Conservation (phyloP, 306 rosid genomes). For the Adenanthera pavonina region DNA sequence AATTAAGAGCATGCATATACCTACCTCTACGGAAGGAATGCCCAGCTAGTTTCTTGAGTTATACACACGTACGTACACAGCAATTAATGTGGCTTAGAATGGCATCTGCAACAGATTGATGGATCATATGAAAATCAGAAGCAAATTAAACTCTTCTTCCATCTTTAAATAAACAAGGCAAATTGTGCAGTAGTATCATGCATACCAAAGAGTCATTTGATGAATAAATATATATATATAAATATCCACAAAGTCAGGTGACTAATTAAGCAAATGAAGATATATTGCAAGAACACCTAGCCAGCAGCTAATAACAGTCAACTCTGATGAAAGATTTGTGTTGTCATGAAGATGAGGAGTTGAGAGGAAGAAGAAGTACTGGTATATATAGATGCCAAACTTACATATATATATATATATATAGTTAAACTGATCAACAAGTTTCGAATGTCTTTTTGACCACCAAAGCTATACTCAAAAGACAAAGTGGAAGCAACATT, state of each 20-base stretch:
- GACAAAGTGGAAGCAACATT: not conserved
- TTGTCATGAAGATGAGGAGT: not conserved
- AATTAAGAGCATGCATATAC: not conserved
- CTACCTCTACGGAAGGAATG: not conserved
- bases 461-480: not conserved
- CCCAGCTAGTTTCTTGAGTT: not conserved
- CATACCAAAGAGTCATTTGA: not conserved
- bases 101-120: not conserved
- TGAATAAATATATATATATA: not conserved
- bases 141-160: not conserved
- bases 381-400: conserved; percentile 27
- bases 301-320: not conserved
- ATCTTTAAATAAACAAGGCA: not conserved
- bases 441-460: conserved; percentile 23
- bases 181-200: not conserved
- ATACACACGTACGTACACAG: not conserved
- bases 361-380: not conserved
- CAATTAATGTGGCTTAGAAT: not conserved
- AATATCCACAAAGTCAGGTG: too few relatives aligned
- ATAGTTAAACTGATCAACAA: not conserved
- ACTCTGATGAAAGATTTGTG: not conserved
- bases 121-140: not conserved
- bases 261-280: conserved; percentile 11
- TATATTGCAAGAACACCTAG: not conserved
- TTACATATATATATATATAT: not conserved